Evolutionary conservation across 139 green algal genomes (phyloP), one percentile per base, ranked within the genome.

Genomic region (Picochlorum sp.): DNA sequence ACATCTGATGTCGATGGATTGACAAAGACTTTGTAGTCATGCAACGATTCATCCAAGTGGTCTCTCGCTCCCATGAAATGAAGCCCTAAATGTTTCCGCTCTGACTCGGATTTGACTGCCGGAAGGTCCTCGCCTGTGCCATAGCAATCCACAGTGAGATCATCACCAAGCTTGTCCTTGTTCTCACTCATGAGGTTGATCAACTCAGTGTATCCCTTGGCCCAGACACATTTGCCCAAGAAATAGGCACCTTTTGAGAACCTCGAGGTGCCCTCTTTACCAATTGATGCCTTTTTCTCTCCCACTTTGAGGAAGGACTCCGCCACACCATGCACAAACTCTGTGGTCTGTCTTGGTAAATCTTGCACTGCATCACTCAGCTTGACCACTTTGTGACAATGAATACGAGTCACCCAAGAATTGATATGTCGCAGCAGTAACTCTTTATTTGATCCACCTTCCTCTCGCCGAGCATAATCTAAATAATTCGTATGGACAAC

Each of bases 401-500:
- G 87, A 47, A 83, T 65, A 60, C 90, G 78, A 62, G 77, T 90
- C 46, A 95, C 79, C 77, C 77, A 83, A 23, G 72, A 76, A 79
- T 98, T 98, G 62, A 96, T 56, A 58, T 76, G 62, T 20, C 66
- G 59, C 60, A 96, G 73, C 49, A 87, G 23, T 23, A 68, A 52
- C 47, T 77, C 73, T 64, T 85, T 85, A 20, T 60, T 30, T 15
- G 65, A 54, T 30, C 79, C 79, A 49, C 62, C 62, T 66, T 82
- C 69, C 63, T 85, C 79, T 18, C 79, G 75, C 37, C 62, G 69
- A 15, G 79, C 94, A 66, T 99, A 99, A 78, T 99, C 94, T 54
- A 98, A 80, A 79, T 99, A 99, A 81, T 99, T 99, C 61, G 94
- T 99, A 85, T 99, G 94, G 74, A 98, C 90, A 51, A 99, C 84